Evolutionary conservation across 805 yeast species (phyloP), one percentile per base, ranked within the genome.

Genomic region (Lachancea quebecensis): DNA sequence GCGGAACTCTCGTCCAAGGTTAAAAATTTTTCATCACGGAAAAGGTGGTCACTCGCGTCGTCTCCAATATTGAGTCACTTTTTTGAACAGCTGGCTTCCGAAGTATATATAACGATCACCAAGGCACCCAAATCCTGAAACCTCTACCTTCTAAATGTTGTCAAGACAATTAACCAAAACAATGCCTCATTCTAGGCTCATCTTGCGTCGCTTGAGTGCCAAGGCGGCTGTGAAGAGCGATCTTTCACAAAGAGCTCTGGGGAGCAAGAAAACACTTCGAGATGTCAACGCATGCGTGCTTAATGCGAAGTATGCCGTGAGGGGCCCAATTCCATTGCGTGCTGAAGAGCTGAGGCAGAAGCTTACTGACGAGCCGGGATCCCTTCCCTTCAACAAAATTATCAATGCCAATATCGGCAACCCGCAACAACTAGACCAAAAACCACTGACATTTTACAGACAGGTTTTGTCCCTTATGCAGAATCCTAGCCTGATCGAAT

Each of bases 401-500:
- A 84, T 95, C 61, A 82, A 79, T 58, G 93, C 96, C 51, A 93
- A 93, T 63, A 93, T 93, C 51, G 99, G 99, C 28, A 93, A 93
- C 63, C 99, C 99, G 2, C 99, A 93, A 67, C 98, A 91, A 64
- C 73, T 93, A 60, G 91, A 88, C 55, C 99, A 93, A 66, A 76
- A 81, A 58, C 99, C 99, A 1, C 72, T 93, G 56, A 86, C 95
- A n/a, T 93, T 93, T 71, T 90, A 88, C 67, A 77, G 99, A 57
- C 95, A 90, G 62, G 95, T 90, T 3, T 70, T 91, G 48, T 78
- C 97, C 0, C 65, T 90, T 37, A 68, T 91, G 55, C 96, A 93
- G 67, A 84, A 86, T 63, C 98, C 99, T 0, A 77, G 73, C 28
- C 65, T 90, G 42, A 55, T 90, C 36, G 58, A 65, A 45, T 44